Percentiles rank a stretch among this genome's conserved stretches.
Evolutionary conservation across 1,284 basidiomycete genomes (phyloP).

Genomic region (Rhodotorula sp.): DNA sequence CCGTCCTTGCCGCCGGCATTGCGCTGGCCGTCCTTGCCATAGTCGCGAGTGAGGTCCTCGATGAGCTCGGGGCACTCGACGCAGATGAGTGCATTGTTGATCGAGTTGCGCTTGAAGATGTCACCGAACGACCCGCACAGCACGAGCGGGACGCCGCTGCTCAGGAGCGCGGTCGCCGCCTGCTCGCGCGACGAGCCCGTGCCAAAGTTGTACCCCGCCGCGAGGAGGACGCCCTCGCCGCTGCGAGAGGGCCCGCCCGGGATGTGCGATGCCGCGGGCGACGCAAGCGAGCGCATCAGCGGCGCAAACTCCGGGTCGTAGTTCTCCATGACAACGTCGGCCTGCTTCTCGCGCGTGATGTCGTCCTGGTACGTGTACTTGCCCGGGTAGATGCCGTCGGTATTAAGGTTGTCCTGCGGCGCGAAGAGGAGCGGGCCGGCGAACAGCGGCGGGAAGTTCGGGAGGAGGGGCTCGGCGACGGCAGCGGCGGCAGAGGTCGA

Average conservation of each 20-base stretch:
- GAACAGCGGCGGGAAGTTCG: conserved; percentile 81
- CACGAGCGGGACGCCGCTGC: conserved; percentile 89
- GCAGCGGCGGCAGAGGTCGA: conserved; percentile 41
- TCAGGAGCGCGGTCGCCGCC: conserved; percentile 94
- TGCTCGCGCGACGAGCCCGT: conserved; percentile 99
- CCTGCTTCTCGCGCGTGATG: conserved; percentile 91
- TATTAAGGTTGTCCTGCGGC: conserved; percentile 97
- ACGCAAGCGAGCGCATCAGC: conserved; percentile 65
- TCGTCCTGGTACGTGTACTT: conserved; percentile 99
- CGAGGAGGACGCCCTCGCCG: conserved; percentile 71
- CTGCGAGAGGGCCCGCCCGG: conserved; percentile 18
- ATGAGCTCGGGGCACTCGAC: conserved; percentile 89
- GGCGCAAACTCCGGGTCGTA: conserved; percentile 87
- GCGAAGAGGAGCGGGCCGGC: conserved; percentile 83
- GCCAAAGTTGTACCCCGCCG: conserved; percentile 97
- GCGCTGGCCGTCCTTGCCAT: conserved; percentile 70
- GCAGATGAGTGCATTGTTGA: conserved; percentile 98
- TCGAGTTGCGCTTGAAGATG: conserved; percentile 98
- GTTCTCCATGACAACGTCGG: conserved; percentile 98
- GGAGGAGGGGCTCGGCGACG: conserved; percentile 64
- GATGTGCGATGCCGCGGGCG: conserved; percentile 19
- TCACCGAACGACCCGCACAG: conserved; percentile 97
- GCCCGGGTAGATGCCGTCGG: conserved; percentile 97
- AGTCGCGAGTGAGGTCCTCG: conserved; percentile 73
- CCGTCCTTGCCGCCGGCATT: conserved; percentile 74